Evolutionary conservation across 2,329 filamentous ascomycete species (phyloP).

Genomic region (Phialophora tarda): DNA sequence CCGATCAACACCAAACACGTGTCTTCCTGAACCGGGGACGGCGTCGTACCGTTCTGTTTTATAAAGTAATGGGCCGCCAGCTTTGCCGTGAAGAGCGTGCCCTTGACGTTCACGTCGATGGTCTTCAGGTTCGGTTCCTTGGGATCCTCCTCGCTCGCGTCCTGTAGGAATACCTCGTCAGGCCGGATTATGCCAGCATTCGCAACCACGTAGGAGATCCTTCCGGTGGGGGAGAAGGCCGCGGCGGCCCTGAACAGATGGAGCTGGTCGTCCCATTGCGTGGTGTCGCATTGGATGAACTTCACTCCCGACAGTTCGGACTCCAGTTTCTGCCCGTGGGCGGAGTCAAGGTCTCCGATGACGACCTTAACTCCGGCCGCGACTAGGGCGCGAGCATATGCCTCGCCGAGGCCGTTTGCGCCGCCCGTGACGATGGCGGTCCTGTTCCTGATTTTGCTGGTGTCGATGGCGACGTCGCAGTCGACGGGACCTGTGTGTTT

Average conservation of each 20-base stretch:
- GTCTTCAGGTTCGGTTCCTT: slow-evolving; percentile 53
- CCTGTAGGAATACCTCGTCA: slow-evolving; percentile 43
- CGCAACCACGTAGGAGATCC: slow-evolving; percentile 55
- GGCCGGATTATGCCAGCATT: slow-evolving; percentile 52
- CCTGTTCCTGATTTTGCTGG: background rate
- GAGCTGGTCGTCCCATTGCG: slow-evolving; percentile 53
- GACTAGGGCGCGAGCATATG: slow-evolving; percentile 41
- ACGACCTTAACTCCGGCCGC: slow-evolving; percentile 51
- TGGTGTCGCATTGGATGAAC: slow-evolving; percentile 53
- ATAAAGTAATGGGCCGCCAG: slow-evolving; percentile 56
- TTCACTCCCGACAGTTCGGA: slow-evolving; percentile 15
- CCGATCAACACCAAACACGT: slow-evolving; percentile 47
- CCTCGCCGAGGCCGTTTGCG: background rate
- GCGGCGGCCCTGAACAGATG: slow-evolving; percentile 51
- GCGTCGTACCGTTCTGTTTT: slow-evolving; percentile 51
- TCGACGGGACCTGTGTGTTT: background rate
- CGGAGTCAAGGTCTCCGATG: slow-evolving; percentile 42
- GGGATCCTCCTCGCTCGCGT: slow-evolving; percentile 32
- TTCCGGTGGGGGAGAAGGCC: slow-evolving; percentile 46
- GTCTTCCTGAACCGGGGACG: slow-evolving; percentile 58
- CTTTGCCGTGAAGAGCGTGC: slow-evolving; percentile 55
- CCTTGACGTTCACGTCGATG: slow-evolving; percentile 51
- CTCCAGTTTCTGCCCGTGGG: slow-evolving; percentile 20
- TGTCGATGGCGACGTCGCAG: background rate
- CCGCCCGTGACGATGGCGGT: background rate